Evolutionary conservation across 31 red algal species (phyloP), one percentile per base, ranked within the genome.

Genomic region (Odonthalia washingtoniensis): DNA sequence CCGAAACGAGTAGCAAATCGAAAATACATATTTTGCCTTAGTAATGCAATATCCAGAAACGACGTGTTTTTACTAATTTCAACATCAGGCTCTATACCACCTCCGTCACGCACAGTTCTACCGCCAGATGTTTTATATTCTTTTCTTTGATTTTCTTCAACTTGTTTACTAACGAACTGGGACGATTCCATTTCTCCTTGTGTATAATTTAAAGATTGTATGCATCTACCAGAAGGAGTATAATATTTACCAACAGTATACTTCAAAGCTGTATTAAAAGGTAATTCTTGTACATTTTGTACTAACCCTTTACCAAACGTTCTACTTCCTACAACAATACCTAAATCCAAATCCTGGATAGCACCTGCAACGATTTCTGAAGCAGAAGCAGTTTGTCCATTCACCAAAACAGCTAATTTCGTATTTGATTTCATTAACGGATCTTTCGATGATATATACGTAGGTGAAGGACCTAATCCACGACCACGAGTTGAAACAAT

Each of bases 241-340:
- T 99, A 97, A 79, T 99, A 99, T 80, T 94, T 95, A 3, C 92
- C 98, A 35, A 97, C 92, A 12, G 98, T 99, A 82, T 84, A 97
- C 53, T 95, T 95, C 26, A 99, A 82, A 27, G 98, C 92, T 27
- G 98, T 99, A 40, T 92, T 83, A 60, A 86, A 95, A 17, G 98
- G 95, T 41, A 97, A 75, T 66, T 90, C 80, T 49, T 95, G 86
- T 5, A 99, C 88, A 34, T 99, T 95, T 67, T 99, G 98, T 12
- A 99, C 94, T 26, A 97, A 90, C 4, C 98, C 98, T 61, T 99
- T 99, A 24, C 98, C 98, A 86, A 95, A 99, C 24, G 89, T 99
- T 26, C 78, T 41, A 12, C 65, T 46, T 9, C 66, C 43, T 5
- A 99, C 89, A 5, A 99, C 83, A 27, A 97, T 68, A 2, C 95